Percentiles rank a stretch among this genome's conserved stretches.
Conservation (phyloP, 495 filamentous ascomycete species). For the Penicillium dipodomyicola region DNA sequence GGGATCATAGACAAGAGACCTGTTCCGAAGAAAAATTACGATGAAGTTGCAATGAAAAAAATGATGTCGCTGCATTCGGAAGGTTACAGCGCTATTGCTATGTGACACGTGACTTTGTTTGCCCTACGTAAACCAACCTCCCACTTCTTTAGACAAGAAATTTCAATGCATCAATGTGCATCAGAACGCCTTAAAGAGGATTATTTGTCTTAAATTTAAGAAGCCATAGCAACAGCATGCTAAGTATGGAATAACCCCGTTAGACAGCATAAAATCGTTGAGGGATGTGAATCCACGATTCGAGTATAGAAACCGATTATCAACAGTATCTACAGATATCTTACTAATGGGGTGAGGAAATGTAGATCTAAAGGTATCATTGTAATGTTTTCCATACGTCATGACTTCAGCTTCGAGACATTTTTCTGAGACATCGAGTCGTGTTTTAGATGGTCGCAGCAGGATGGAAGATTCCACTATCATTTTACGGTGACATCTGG, state of each 20-base stretch:
- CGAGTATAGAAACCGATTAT: background rate
- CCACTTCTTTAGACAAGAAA: background rate
- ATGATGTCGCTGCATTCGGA: constrained; percentile 23
- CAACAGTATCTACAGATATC: background rate
- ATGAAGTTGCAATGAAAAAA: constrained; percentile 14
- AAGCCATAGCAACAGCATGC: too few relatives aligned
- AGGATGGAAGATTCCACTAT: background rate
- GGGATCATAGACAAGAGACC: background rate
- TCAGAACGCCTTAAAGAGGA: too few relatives aligned
- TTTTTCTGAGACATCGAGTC: background rate
- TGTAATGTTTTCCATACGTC: constrained; percentile 18
- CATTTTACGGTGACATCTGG: background rate
- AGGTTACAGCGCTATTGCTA: constrained; percentile 26
- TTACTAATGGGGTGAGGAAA: background rate
- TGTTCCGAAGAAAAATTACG: background rate
- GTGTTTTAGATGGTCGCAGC: background rate
- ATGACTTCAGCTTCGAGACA: constrained; percentile 11
- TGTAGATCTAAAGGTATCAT: constrained; percentile 17
- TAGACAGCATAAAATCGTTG: background rate
- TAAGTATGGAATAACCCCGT: background rate
- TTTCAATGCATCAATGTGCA: background rate
- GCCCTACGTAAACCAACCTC: constrained; percentile 18
- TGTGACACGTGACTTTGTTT: constrained; percentile 17
- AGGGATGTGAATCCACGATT: background rate
- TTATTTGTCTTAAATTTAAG: too few relatives aligned